Evolutionary conservation across 2,329 filamentous ascomycete species (phyloP).

Genomic region (Paracoccidioides lutzii): DNA sequence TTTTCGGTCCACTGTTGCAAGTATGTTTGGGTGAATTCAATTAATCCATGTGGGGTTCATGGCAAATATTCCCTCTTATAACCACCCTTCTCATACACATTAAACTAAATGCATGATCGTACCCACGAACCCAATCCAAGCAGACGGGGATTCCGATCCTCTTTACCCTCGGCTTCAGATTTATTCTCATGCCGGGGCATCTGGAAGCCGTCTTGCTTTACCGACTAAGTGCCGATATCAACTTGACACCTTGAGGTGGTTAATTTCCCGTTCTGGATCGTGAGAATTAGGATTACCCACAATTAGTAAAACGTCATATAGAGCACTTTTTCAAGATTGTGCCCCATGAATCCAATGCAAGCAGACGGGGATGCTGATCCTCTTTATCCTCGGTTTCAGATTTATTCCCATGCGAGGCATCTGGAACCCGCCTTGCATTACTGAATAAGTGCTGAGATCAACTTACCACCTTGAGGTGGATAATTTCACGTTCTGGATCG

Average conservation of each 20-base stretch:
- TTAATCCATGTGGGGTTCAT: no score
- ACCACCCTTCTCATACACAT: no score
- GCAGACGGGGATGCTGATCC: not conserved
- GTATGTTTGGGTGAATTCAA: no score
- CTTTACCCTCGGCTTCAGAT: not conserved
- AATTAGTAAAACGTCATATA: not conserved
- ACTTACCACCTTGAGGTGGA: not conserved
- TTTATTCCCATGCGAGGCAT: not conserved
- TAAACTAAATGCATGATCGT: no score
- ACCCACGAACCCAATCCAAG: not conserved
- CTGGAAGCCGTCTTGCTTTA: not conserved
- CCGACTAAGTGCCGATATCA: not conserved
- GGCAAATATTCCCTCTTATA: no score
- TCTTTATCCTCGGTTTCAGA: not conserved
- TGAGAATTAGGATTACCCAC: not conserved
- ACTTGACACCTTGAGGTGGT: not conserved
- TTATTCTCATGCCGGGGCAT: not conserved
- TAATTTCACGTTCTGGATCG: not conserved
- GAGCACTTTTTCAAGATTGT: not conserved
- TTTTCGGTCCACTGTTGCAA: no score
- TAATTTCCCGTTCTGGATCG: not conserved
- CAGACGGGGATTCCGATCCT: not conserved
- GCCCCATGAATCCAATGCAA: not conserved
- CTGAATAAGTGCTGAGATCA: not conserved
- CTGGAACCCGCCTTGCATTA: no score